Base-by-base conservation (phyloP, 1,284 basidiomycete genomes). In the Microbotryomycetes sp. region DNA sequence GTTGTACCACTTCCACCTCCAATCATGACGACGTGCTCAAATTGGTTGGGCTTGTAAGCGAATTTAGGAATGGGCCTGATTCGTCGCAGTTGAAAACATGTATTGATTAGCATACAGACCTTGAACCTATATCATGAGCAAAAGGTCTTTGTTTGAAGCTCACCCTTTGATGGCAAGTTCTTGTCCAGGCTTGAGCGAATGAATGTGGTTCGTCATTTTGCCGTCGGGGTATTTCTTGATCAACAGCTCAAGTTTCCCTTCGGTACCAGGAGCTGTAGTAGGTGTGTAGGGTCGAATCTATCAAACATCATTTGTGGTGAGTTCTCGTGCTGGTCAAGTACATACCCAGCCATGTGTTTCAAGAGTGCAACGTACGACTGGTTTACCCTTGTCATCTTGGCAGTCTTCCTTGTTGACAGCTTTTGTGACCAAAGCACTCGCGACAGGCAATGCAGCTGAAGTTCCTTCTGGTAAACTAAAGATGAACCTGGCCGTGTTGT, bases 381-480 rank as follows among this genome's bases (percentile, higher is more conserved):
- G 88, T 73, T 92, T 93, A 70, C 89, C 92, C 72, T 93, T 90
- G 73, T 80, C 82, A 76, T 89, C 80, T 64, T 79, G 75, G 64
- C 80, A 73, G 59, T 76, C 73, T 26, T 74, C 74, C 15, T 78
- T 77, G 22, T 75, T 75, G 7, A 77, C 77, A 5, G 79, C 75
- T 72, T 80, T 80, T 66, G 80, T 74, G 52, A 82, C 67, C 23
- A 83, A 69, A 25, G 86, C 76, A 78, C 83, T 78, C 32, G 81
- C 73, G 53, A 90, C 82, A 16, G 87, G 86, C 30, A 92, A 80
- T 30, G 89, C 81, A 6, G 89, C 86, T 3, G 86, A 85, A 66
- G 88, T 83, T 64, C 86, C 83, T 56, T 90, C 84, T 45, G 89
- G 89, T 45, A 97, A 81, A 72, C 86, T 86, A 74, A 98, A 96